Conservation (phyloP, 352 stramenopile species). For the Globisporangium solare region DNA sequence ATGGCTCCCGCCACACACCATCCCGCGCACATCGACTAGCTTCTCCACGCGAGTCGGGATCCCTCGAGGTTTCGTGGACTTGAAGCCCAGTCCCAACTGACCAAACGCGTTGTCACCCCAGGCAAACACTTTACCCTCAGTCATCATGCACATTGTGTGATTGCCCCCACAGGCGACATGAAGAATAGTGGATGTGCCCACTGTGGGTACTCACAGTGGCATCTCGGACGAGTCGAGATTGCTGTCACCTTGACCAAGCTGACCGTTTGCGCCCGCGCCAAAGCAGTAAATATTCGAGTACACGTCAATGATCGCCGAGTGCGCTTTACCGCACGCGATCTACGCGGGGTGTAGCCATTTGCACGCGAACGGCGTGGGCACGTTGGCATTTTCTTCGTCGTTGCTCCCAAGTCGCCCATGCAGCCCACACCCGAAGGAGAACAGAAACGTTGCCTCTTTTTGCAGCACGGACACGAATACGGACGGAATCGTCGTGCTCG, state of each 20-base stretch:
- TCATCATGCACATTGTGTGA: conserved; percentile 61
- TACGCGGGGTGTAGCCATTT: conserved; percentile 71
- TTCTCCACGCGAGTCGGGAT: conserved; percentile 51
- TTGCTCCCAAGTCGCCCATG: conserved; percentile 51
- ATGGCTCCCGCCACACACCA: conserved; percentile 51
- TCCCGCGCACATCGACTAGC: conserved; percentile 29
- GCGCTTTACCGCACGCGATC: conserved; percentile 56
- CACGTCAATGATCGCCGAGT: conserved; percentile 69
- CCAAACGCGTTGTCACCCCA: conserved; percentile 68
- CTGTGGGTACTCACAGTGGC: conserved; percentile 39
- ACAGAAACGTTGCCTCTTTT: conserved; percentile 71
- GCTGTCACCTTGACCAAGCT: conserved; percentile 54
- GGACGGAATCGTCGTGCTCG: conserved; percentile 41
- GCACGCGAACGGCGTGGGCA: conserved; percentile 47
- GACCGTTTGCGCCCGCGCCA: conserved; percentile 33
- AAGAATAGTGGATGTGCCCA: conserved; percentile 34
- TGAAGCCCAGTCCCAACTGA: conserved; percentile 44
- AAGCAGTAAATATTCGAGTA: conserved; percentile 79
- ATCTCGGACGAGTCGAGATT: conserved; percentile 54
- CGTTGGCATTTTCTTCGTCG: conserved; percentile 37
- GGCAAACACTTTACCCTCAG: conserved; percentile 46
- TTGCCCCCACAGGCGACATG: conserved; percentile 52
- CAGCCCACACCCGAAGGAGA: conserved; percentile 56
- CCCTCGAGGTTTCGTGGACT: conserved; percentile 20
- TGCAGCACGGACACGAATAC: conserved; percentile 67